Evolutionary conservation across 768 basidiomycete genomes (phyloP).

Genomic region (Mycena floridula): DNA sequence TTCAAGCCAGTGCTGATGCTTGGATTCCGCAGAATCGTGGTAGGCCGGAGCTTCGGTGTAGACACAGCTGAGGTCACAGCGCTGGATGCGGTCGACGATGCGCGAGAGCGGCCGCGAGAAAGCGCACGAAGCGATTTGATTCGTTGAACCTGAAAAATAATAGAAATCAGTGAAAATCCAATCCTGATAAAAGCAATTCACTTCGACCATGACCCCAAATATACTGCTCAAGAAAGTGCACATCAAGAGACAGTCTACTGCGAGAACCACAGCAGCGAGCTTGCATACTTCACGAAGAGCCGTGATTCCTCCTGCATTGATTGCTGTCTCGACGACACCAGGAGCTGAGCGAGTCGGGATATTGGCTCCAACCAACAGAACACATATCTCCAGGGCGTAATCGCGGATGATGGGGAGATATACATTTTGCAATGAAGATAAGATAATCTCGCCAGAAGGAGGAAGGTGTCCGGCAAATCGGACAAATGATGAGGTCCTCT

Average conservation of each 20-base stretch:
- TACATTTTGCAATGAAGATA: conserved; percentile 73
- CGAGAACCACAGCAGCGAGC: conserved; percentile 82
- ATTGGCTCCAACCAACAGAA: conserved; percentile 81
- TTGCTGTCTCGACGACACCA: neutral
- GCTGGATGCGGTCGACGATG: conserved; percentile 16
- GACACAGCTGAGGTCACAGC: neutral
- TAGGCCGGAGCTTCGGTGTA: conserved; percentile 1
- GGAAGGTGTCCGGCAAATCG: conserved; percentile 36
- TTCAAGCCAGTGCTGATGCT: too few species aligned
- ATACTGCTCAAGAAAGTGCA: conserved; percentile 88
- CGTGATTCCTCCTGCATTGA: neutral
- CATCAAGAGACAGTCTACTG: conserved; percentile 81
- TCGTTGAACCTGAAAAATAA: conserved; percentile 42
- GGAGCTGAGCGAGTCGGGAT: conserved; percentile 21
- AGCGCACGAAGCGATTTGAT: conserved; percentile 57
- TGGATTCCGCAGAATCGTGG: neutral
- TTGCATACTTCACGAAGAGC: conserved; percentile 86
- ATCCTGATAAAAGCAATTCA: conserved; percentile 30
- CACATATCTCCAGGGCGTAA: conserved; percentile 88
- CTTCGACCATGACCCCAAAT: conserved; percentile 94
- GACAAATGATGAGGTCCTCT: conserved; percentile 9
- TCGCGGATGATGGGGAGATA: conserved; percentile 87
- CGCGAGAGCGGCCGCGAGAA: conserved; percentile 30
- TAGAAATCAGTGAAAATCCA: conserved; percentile 4
- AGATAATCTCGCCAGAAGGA: conserved; percentile 78